phyloP scores from a whole-genome alignment of 2,329 filamentous ascomycete genomes.

The Aspergillus intermedius region DNA sequence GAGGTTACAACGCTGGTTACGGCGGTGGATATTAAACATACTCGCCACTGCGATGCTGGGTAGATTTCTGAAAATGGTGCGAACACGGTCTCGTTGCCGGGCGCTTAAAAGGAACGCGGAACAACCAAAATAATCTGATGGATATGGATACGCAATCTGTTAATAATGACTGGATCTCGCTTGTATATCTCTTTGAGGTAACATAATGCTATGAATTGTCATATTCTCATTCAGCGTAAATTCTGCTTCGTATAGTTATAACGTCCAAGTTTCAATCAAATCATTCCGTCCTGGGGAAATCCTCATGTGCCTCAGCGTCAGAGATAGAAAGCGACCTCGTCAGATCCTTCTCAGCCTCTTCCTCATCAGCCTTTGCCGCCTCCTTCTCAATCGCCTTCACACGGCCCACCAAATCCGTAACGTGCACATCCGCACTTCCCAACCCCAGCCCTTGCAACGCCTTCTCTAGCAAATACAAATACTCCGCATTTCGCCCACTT shows the following conservation, averaged over 20 bases:
- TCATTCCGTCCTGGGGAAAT: constrained; percentile 14
- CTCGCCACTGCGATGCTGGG: neutral
- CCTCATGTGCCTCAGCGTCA: constrained; percentile 5
- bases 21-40: constrained; percentile 11
- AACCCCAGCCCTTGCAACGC: constrained; percentile 66
- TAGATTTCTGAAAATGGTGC: no score
- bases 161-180: no score
- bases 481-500: constrained; percentile 85
- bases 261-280: neutral
- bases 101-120: no score
- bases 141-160: neutral
- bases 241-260: neutral
- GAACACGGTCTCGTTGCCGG: no score
- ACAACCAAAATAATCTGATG: neutral
- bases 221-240: neutral
- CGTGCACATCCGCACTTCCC: constrained; percentile 75
- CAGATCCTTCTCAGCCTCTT: constrained; percentile 24
- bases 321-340: constrained; percentile 17
- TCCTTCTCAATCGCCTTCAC: constrained; percentile 58
- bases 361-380: constrained; percentile 22
- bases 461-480: constrained; percentile 71
- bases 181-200: no score
- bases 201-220: no score
- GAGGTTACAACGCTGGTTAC: constrained; percentile 30
- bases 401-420: constrained; percentile 70